These are phyloP conservation scores for Epichloe baconii DNA, from an alignment of 2,329 filamentous ascomycete genomes.

Conservation along the genomic window DNA sequence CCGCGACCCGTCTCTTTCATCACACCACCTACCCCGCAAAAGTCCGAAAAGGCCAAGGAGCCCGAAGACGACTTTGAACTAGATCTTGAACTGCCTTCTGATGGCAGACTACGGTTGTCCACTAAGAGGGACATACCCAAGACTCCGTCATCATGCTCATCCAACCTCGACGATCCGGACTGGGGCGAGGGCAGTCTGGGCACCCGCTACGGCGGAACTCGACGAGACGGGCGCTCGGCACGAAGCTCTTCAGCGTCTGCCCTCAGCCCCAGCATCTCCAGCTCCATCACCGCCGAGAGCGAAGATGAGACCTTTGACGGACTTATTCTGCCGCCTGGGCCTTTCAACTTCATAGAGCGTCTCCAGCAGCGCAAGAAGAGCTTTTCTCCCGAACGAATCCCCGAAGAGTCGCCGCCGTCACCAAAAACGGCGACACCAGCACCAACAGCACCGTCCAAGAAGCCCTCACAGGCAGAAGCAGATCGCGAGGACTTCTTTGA, in stretches of 20 bases:
- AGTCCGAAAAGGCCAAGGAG: slow-evolving; percentile 20
- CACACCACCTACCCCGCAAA: slow-evolving; percentile 42
- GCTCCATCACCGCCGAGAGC: slow-evolving; percentile 81
- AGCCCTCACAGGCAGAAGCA: slow-evolving; percentile 22
- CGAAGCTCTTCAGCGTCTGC: slow-evolving; percentile 80
- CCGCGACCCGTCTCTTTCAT: slow-evolving; percentile 38
- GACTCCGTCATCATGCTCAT: slow-evolving; percentile 33
- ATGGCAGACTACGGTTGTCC: slow-evolving; percentile 52
- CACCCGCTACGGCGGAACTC: slow-evolving; percentile 77
- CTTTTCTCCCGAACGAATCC: slow-evolving; percentile 38
- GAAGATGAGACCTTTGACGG: slow-evolving; percentile 88
- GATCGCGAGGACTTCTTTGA: slow-evolving; percentile 70
- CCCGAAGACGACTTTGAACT: slow-evolving; percentile 56
- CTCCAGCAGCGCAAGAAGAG: slow-evolving; percentile 58
- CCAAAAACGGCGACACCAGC: not conserved
- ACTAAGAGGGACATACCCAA: slow-evolving; percentile 48
- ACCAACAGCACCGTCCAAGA: slow-evolving; percentile 11
- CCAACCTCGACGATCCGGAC: slow-evolving; percentile 65
- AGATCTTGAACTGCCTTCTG: slow-evolving; percentile 58
- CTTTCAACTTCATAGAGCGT: slow-evolving; percentile 69
- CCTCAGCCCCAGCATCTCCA: slow-evolving; percentile 84
- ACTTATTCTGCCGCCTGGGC: slow-evolving; percentile 71
- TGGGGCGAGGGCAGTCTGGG: slow-evolving; percentile 91
- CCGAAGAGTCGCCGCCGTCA: slow-evolving; percentile 19
- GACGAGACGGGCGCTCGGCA: slow-evolving; percentile 63